Evolutionary conservation across 179 eudicot genomes (phyloP), one percentile per base, ranked within the genome.

Genomic region (Carnegiea gigantea): DNA sequence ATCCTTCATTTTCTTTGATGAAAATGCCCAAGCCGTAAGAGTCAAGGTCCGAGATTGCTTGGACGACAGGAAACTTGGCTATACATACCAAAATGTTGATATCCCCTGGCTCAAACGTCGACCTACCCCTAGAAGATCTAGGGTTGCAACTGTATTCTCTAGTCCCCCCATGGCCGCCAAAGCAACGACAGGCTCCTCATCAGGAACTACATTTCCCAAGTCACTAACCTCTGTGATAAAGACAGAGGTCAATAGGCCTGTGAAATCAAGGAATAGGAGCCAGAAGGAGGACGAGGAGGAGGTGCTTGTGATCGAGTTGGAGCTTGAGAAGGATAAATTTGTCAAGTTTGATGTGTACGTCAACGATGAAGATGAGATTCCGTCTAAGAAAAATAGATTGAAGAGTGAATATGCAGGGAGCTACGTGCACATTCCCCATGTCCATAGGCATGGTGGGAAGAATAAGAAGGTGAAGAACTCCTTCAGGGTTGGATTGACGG

Each of bases 401-500:
- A 80, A 82, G 76, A 81, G 83, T 2, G 93, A 91, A 87, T 93
- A 87, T n/a, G 93, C 92, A 3, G 95, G 97, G 6, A 90, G 93
- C 44, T 93, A 87, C 64, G 88, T 90, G 75, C 85, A 83, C 7
- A 84, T 93, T 80, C 91, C 91, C 1, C 92, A 86, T 43, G 84
- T 73, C 33, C 90, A 86, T 20, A 88, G 84, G 78, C 85, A 82
- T 54, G 75, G 70, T 49, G 53, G 14, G 49, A 85, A 79, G 68
- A 49, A 78, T 3, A 28, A 68, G 73, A 17, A 26, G 84, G 76
- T 87, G 62, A 88, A 73, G 78, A 88, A 88, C 12, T 43, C 48
- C 30, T 43, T 89, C 36, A 86, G 84, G 85, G 20, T 92, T 43
- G 88, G 90, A 21, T 78, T 92, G 14, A 83, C 81, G 1, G 90